Evolutionary conservation across 441 rosid species (phyloP).

Genomic region (Arabidopsis hybrid): DNA sequence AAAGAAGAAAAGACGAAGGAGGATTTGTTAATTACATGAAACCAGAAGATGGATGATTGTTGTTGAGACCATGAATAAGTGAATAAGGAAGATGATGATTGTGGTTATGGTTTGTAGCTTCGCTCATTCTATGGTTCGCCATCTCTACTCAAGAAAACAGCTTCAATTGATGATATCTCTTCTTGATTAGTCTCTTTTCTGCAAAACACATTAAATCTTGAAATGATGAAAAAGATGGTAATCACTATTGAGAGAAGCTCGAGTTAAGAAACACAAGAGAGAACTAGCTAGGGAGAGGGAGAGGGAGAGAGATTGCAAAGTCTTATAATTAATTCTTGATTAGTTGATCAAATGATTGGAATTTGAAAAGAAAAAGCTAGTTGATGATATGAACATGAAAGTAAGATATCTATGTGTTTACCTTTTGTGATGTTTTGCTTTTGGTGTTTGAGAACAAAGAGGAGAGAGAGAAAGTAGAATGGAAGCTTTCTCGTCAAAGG

Average conservation of each 20-base stretch:
- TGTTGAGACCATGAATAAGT: conserved; percentile 75
- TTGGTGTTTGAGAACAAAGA: conserved; percentile 35
- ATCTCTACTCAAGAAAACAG: conserved; percentile 46
- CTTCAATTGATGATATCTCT: conserved; percentile 12
- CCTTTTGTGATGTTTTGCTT: conserved; percentile 39
- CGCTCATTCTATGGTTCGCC: conserved; percentile 85
- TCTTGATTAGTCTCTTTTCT: conserved; percentile 24
- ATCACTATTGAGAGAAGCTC: conserved; percentile 23
- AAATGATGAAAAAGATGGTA: not conserved
- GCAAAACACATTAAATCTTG: conserved; percentile 31
- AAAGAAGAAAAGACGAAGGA: conserved; percentile 29
- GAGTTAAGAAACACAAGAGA: conserved; percentile 23
- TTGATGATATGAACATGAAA: conserved; percentile 41
- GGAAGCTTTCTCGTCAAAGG: conserved; percentile 68
- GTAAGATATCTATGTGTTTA: conserved; percentile 29
- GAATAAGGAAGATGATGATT: conserved; percentile 74
- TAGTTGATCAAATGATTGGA: conserved; percentile 34
- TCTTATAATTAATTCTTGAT: conserved; percentile 28
- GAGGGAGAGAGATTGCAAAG: conserved; percentile 18
- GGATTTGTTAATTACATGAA: conserved; percentile 50
- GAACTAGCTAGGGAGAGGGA: conserved; percentile 5
- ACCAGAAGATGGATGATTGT: conserved; percentile 50
- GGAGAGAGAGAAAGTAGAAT: conserved; percentile 45
- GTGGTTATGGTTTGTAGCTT: conserved; percentile 66
- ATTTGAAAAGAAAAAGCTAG: conserved; percentile 33